phyloP scores from a whole-genome alignment of 768 basidiomycete species.

The Amanita subjunquillea region DNA sequence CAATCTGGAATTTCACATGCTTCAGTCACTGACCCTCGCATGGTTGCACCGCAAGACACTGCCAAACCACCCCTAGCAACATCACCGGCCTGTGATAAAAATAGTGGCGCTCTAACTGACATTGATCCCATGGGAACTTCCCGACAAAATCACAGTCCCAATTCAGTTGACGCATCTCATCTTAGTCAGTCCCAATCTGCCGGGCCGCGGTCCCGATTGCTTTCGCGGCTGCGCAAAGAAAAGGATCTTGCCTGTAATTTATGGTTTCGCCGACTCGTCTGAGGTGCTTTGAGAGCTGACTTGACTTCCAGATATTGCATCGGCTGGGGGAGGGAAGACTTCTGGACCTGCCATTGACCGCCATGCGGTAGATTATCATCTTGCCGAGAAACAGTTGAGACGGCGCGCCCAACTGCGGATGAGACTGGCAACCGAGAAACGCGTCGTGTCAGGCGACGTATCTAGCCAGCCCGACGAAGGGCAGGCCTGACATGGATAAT shows the following conservation, averaged over 20 bases:
- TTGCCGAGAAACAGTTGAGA: background rate
- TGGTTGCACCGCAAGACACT: background rate
- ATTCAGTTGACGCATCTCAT: background rate
- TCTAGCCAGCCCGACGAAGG: background rate
- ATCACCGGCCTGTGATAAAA: background rate
- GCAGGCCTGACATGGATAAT: background rate
- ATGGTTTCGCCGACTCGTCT: background rate
- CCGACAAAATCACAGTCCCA: background rate
- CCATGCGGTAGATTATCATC: background rate
- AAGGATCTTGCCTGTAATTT: background rate
- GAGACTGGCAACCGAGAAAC: slow-evolving; percentile 1
- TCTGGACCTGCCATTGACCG: background rate
- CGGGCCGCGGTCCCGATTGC: background rate
- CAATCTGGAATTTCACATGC: background rate
- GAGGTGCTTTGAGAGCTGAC: background rate
- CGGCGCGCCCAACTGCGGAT: background rate
- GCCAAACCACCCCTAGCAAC: background rate
- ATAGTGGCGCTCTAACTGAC: background rate
- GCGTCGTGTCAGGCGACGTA: background rate
- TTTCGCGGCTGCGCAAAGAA: background rate
- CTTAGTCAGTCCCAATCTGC: background rate
- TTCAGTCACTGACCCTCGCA: background rate
- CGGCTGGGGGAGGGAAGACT: background rate
- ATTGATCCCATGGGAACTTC: background rate
- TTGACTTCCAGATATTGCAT: background rate